A percentile compares a stretch with the other conserved stretches of the same genome.
Conservation (phyloP, 768 basidiomycete species). For the Macrocybe gigantea region DNA sequence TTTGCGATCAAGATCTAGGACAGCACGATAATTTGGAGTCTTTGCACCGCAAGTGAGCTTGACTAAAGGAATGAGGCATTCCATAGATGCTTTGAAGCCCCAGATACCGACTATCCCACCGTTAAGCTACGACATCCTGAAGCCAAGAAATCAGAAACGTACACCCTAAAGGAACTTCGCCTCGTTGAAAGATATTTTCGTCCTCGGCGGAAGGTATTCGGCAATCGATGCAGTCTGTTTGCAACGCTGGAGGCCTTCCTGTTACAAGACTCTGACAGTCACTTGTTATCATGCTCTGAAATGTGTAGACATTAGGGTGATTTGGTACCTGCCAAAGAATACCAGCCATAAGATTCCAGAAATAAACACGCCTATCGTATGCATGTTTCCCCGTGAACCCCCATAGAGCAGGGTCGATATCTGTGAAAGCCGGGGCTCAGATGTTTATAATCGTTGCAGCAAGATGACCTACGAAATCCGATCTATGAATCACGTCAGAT, state of each 20-base stretch:
- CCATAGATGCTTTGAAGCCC: constrained; percentile 33
- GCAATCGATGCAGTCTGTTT: constrained; percentile 39
- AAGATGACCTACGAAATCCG: constrained; percentile 32
- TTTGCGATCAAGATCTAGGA: constrained; percentile 46
- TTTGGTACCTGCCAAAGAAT: constrained; percentile 43
- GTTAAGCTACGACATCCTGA: constrained; percentile 1
- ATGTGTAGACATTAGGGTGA: constrained; percentile 4
- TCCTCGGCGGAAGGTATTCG: constrained; percentile 40
- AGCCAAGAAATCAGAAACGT: constrained; percentile 11
- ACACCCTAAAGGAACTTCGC: constrained; percentile 41
- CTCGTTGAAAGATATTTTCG: constrained; percentile 35
- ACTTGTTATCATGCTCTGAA: not conserved
- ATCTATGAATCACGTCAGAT: constrained; percentile 21
- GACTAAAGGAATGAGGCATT: constrained; percentile 39
- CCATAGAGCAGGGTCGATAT: constrained; percentile 48
- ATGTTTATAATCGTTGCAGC: not conserved
- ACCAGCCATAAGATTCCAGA: constrained; percentile 45
- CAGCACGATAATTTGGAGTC: constrained; percentile 37
- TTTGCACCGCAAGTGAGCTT: constrained; percentile 34
- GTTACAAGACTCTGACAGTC: constrained; percentile 34
- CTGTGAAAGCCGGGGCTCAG: constrained; percentile 14
- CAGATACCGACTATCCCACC: constrained; percentile 37
- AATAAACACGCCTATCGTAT: constrained; percentile 48
- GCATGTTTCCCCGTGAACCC: constrained; percentile 41
- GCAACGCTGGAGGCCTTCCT: constrained; percentile 42